phyloP scores from a whole-genome alignment of 768 basidiomycete genomes.

The Tricholoma saponaceum region DNA sequence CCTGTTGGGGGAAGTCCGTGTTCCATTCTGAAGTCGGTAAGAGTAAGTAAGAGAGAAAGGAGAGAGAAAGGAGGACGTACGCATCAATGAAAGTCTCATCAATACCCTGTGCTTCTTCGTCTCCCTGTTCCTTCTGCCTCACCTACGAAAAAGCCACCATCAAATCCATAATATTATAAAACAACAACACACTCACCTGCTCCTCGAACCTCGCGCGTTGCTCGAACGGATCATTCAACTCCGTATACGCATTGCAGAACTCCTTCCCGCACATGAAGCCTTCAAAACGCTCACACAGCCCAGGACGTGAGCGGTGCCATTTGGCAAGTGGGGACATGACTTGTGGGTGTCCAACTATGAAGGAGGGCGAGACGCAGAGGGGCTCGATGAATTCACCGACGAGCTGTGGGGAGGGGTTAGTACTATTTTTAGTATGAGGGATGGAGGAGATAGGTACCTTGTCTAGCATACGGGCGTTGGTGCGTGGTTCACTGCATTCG shows the following conservation, averaged over 20 bases:
- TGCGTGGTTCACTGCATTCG: constrained; percentile 93
- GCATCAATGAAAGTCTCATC: constrained; percentile 96
- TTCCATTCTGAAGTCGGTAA: constrained; percentile 60
- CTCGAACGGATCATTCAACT: constrained; percentile 98
- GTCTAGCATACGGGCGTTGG: constrained; percentile 91
- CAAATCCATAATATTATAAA: background rate
- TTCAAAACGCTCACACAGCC: constrained; percentile 98
- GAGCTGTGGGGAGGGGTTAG: constrained; percentile 45
- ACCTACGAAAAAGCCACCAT: constrained; percentile 32
- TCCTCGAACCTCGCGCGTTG: constrained; percentile 96
- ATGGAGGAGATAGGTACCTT: constrained; percentile 49
- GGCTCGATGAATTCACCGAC: constrained; percentile 98
- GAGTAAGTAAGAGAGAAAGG: background rate
- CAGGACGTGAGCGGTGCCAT: constrained; percentile 95
- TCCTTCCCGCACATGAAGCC: constrained; percentile 98
- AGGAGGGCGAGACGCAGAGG: constrained; percentile 92
- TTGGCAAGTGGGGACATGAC: constrained; percentile 99
- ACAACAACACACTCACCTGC: constrained; percentile 44
- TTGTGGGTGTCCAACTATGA: constrained; percentile 99
- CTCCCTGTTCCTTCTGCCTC: constrained; percentile 93
- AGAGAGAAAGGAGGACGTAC: constrained; percentile 41
- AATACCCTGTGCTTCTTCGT: constrained; percentile 96
- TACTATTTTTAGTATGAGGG: background rate
- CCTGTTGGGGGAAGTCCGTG: constrained; percentile 97
- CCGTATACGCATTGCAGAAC: constrained; percentile 98